These are phyloP conservation scores for Macrolepiota dolichaula DNA, from an alignment of 768 basidiomycete species.

Conservation along the genomic window DNA sequence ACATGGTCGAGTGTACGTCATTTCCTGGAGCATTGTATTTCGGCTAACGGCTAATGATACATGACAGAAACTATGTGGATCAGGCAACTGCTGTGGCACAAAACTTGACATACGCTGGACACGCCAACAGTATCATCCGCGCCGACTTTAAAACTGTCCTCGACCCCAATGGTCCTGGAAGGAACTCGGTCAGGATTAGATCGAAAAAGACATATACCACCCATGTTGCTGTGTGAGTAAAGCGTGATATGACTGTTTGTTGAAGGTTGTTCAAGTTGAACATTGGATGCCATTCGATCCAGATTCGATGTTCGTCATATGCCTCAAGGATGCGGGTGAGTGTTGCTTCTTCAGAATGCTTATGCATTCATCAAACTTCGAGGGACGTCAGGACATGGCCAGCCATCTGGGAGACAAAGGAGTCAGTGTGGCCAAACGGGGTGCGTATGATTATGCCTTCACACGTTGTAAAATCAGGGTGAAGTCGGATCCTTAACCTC, in stretches of 20 bases:
- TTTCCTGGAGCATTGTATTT: background rate
- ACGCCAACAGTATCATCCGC: slow-evolving; percentile 44
- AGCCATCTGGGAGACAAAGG: slow-evolving; percentile 55
- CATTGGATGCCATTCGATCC: background rate
- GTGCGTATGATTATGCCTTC: slow-evolving; percentile 18
- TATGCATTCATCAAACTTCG: background rate
- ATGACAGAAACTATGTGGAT: slow-evolving; percentile 38
- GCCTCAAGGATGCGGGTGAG: slow-evolving; percentile 35
- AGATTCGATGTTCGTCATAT: slow-evolving; percentile 36
- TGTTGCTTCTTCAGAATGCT: slow-evolving; percentile 1
- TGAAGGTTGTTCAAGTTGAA: background rate
- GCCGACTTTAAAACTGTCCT: slow-evolving; percentile 47
- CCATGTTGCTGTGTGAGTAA: slow-evolving; percentile 50
- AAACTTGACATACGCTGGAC: slow-evolving; percentile 50
- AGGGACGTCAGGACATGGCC: slow-evolving; percentile 35
- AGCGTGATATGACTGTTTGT: background rate
- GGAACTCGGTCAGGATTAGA: slow-evolving; percentile 51
- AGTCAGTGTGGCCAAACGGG: slow-evolving; percentile 44
- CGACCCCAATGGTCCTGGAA: slow-evolving; percentile 43
- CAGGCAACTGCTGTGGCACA: slow-evolving; percentile 34
- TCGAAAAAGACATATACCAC: slow-evolving; percentile 48
- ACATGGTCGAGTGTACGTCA: slow-evolving; percentile 55
- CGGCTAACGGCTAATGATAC: background rate
- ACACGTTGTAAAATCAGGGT: background rate
- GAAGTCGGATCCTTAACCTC: background rate